Base-by-base conservation (phyloP, 148 eudicot species). In the Persicaria tinctoria region DNA sequence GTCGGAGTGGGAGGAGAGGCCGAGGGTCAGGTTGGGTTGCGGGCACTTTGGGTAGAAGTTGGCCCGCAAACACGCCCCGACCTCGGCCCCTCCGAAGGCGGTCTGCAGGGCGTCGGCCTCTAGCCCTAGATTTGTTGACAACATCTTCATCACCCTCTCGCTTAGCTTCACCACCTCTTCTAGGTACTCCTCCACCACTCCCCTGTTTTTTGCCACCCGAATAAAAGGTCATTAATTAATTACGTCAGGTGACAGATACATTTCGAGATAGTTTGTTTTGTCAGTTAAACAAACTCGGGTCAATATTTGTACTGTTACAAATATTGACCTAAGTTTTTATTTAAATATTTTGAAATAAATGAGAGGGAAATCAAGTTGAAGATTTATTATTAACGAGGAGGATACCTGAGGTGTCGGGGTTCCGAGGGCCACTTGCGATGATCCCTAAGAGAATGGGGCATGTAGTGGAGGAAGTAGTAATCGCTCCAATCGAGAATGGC, bases 401-500 rank as follows among this genome's bases (percentile, higher is more conserved):
- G 11, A 7, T 78, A 93, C 98, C 98, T 91, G 69, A 86, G 88
- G 18, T 75, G 55, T 32, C 73, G 27, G 3, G 95, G 95, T 18
- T 76, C 75, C 59, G 81, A 76, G 72, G 98, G 98, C 98, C 98
- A 93, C 74, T 91, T 91, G 45, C 75, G 76, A 11, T 86, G 85
- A 78, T 93, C 95, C 79, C 84, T 88, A 53, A 93, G 78, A 16
- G 68, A 2, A 20, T 32, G 41, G 49, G 98, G 98, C 12, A 88
- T 84, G 73, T 75, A 89, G 80, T 93, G 95, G 76, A 93, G 93
- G 53, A 78, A 93, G 18, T 91, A 93, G 75, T 93, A 93, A 57
- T 93, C 98, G 78, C 89, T 88, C 98, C 98, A 93, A 78, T 93
- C 98, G 74, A 93, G 92, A 79, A 88, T 76, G 56, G 97, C 98